Evolutionary conservation across 2,329 filamentous ascomycete species (phyloP), one percentile per base, ranked within the genome.

Genomic region (Trichoderma citrinoviride): DNA sequence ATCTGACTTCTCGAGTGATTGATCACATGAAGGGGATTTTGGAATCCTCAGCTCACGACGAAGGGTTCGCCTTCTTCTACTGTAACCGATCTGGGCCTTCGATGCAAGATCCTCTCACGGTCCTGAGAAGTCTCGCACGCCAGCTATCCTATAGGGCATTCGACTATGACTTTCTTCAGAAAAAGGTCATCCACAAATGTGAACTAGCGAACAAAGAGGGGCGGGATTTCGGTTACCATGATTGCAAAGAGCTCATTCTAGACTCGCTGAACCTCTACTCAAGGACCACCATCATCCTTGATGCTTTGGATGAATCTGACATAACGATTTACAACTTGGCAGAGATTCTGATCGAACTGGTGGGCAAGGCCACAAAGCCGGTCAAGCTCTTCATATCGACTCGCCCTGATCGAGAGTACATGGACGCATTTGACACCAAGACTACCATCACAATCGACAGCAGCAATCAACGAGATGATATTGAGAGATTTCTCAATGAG

Each of bases 1-100:
- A 57, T 29, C 60, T 66, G 7, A 64, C 64, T 2, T 66, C 52
- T 37, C 53, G 49, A 17, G 60, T 64, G 21, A 58, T 66, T 47
- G 64, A 66, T 7, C 33, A 58, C 17, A 17, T 64, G 1, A 37
- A 21, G 25, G 12, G 15, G 2, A 37, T 14, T 2, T 40, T 57
- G 17, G 17, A 21, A 29, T 37, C 33, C 46, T 44, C 40, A 3
- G 3, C 17, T 37, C 37, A 43, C 5, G 55, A 66, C 7, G 63
- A 66, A 40, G 68, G 61, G 8, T 60, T 70, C 29, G 69, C 69
- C 0, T 69, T 65, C 37, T 70, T 68, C 23, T 70, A 70, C n/a
- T 70, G 68, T 43, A 52, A 64, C 15, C 57, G 66, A 47, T 67
- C 65, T 37, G 61, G 43, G 15, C 12, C 47, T 1, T 56, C 61